Conservation (phyloP, 768 basidiomycete genomes). For the Podaxis sp. region DNA sequence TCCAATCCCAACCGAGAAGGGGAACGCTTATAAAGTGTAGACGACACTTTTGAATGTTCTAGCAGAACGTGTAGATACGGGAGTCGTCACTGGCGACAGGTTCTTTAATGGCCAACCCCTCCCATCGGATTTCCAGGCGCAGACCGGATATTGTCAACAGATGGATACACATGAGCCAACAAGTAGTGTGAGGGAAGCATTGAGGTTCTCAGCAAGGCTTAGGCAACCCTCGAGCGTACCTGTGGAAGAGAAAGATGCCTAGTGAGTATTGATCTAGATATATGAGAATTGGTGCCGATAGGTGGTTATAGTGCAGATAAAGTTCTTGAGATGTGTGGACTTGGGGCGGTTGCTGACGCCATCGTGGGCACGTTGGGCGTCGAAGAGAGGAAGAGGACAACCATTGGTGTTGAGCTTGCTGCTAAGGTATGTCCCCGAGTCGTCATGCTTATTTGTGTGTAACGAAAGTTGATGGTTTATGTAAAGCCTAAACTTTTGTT, state of each 20-base stretch:
- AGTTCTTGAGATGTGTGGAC: slow-evolving; percentile 61
- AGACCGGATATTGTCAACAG: slow-evolving; percentile 86
- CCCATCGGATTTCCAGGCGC: slow-evolving; percentile 57
- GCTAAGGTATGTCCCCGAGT: slow-evolving; percentile 56
- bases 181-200: slow-evolving; percentile 75
- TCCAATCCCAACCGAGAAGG: not conserved
- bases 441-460: not conserved
- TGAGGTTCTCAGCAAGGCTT: slow-evolving; percentile 74
- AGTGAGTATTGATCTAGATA: slow-evolving; percentile 44
- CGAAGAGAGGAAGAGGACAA: slow-evolving; percentile 76
- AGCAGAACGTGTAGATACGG: slow-evolving; percentile 43
- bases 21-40: slow-evolving; percentile 27
- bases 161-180: slow-evolving; percentile 75
- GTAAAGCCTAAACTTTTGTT: slow-evolving; percentile 68
- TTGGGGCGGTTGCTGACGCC: slow-evolving; percentile 57
- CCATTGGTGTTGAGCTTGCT: slow-evolving; percentile 84
- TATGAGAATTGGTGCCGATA: not conserved
- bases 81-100: slow-evolving; percentile 46
- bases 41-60: slow-evolving; percentile 58
- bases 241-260: slow-evolving; percentile 68
- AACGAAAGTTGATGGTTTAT: not conserved
- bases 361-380: slow-evolving; percentile 64
- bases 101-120: slow-evolving; percentile 51
- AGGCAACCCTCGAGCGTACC: slow-evolving; percentile 69
- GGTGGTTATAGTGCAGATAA: slow-evolving; percentile 31